phyloP scores from a whole-genome alignment of 106 monocot species.

The Agapanthus africanus region DNA sequence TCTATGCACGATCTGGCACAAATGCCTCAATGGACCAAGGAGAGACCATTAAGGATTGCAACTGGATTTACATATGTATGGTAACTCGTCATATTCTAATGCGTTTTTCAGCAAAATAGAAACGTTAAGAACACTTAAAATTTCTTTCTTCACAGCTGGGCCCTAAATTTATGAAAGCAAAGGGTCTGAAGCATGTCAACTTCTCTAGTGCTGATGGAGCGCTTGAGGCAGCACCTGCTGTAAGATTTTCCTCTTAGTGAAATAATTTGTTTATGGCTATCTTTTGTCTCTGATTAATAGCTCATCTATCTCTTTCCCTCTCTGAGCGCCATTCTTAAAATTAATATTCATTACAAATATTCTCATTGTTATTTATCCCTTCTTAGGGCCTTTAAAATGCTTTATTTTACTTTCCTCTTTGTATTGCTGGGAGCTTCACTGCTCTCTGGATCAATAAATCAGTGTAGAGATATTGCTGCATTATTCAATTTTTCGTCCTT shows the following conservation, averaged over 20 bases:
- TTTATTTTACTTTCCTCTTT: neutral
- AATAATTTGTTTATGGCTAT: neutral
- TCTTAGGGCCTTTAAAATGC: neutral
- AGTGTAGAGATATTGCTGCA: neutral
- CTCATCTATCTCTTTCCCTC: neutral
- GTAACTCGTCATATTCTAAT: conserved; percentile 7
- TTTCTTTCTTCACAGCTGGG: conserved; percentile 51
- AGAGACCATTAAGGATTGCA: conserved; percentile 76
- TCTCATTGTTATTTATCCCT: neutral
- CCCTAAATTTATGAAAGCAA: conserved; percentile 66
- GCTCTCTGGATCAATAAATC: neutral
- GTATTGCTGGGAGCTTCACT: neutral
- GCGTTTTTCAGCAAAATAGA: neutral
- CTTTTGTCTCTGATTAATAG: too few species aligned
- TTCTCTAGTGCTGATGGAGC: conserved; percentile 95
- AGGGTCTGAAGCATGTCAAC: conserved; percentile 70
- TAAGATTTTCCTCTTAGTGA: conserved; percentile 47
- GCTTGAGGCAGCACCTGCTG: conserved; percentile 92
- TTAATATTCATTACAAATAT: neutral
- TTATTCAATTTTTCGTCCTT: neutral
- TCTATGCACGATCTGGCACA: conserved; percentile 62
- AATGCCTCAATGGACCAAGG: conserved; percentile 89
- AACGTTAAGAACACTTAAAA: conserved; percentile 3
- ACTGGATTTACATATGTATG: conserved; percentile 89
- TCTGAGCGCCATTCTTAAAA: too few species aligned